A percentile compares a stretch with the other conserved stretches of the same genome.
Conservation (phyloP, 768 basidiomycete species). For the Agrocybe pediades region DNA sequence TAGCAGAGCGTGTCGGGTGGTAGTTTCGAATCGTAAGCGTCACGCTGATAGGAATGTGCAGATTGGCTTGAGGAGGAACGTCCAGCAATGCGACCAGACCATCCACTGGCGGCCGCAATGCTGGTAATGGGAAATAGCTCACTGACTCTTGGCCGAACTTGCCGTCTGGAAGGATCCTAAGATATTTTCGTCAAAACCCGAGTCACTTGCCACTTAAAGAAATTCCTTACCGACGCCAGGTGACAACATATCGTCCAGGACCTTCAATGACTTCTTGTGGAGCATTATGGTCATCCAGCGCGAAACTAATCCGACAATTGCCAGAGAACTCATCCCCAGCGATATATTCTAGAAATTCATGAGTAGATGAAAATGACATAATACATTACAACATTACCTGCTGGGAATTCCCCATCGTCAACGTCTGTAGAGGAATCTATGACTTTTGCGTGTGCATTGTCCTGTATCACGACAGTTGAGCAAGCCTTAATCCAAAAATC, state of each 20-base stretch:
- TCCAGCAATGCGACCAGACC: slow-evolving; percentile 66
- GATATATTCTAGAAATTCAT: slow-evolving; percentile 49
- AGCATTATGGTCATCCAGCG: slow-evolving; percentile 34
- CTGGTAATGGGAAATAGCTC: slow-evolving; percentile 60
- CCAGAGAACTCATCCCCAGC: slow-evolving; percentile 67
- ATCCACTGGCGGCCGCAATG: slow-evolving; percentile 60
- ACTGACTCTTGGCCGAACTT: slow-evolving; percentile 45
- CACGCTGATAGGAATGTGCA: slow-evolving; percentile 64
- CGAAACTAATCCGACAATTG: slow-evolving; percentile 52
- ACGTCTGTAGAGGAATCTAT: slow-evolving; percentile 53
- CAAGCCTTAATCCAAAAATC: not conserved
- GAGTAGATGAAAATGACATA: not conserved
- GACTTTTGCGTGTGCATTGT: slow-evolving; percentile 46
- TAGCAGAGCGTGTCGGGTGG: slow-evolving; percentile 63
- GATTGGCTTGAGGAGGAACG: slow-evolving; percentile 59
- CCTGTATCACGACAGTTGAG: slow-evolving; percentile 28
- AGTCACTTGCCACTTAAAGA: not conserved
- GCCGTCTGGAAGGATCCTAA: slow-evolving; percentile 49
- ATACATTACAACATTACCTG: slow-evolving; percentile 33
- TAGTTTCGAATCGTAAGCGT: slow-evolving; percentile 66
- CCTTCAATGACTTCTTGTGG: slow-evolving; percentile 38
- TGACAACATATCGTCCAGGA: slow-evolving; percentile 61
- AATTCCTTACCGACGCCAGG: slow-evolving; percentile 61
- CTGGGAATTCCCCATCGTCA: slow-evolving; percentile 43
- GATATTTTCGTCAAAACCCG: not conserved